These are phyloP conservation scores for Amanita inopinata DNA, from an alignment of 768 basidiomycete genomes.

Conservation along the genomic window DNA sequence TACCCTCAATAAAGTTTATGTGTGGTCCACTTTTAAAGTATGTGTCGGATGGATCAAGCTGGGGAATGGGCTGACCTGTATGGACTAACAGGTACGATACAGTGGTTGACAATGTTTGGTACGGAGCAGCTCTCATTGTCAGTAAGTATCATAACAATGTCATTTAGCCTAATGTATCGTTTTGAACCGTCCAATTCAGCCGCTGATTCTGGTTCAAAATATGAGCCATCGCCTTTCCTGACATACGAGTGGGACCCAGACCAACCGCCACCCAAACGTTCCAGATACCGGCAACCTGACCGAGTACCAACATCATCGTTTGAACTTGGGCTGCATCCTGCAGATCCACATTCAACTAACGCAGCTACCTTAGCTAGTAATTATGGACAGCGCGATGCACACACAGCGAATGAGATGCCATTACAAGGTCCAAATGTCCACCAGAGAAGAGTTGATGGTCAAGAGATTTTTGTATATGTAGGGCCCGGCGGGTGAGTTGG, in stretches of 20 bases:
- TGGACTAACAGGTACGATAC: constrained; percentile 65
- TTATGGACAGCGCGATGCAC: too few species aligned
- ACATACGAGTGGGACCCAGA: constrained; percentile 71
- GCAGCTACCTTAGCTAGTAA: constrained; percentile 20
- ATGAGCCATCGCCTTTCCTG: constrained; percentile 63
- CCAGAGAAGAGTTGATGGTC: constrained; percentile 39
- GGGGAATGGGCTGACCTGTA: constrained; percentile 2
- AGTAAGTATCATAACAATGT: constrained; percentile 44
- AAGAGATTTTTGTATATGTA: constrained; percentile 65
- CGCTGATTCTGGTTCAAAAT: constrained; percentile 68
- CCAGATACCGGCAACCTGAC: constrained; percentile 8
- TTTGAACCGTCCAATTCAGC: constrained; percentile 29
- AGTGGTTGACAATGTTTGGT: constrained; percentile 72
- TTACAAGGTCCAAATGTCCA: constrained; percentile 26
- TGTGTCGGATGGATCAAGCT: constrained; percentile 10
- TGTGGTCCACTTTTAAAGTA: constrained; percentile 74
- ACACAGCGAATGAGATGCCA: constrained; percentile 14
- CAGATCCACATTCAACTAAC: constrained; percentile 58
- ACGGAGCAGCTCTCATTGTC: constrained; percentile 82
- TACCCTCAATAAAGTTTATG: constrained; percentile 52
- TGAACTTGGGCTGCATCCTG: constrained; percentile 64
- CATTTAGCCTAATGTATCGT: constrained; percentile 1
- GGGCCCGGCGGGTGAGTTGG: constrained; percentile 42
- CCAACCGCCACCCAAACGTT: constrained; percentile 11
- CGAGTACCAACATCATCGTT: constrained; percentile 26